Evolutionary conservation across 2,329 filamentous ascomycete genomes (phyloP).

Genomic region (Cadophora sp.): DNA sequence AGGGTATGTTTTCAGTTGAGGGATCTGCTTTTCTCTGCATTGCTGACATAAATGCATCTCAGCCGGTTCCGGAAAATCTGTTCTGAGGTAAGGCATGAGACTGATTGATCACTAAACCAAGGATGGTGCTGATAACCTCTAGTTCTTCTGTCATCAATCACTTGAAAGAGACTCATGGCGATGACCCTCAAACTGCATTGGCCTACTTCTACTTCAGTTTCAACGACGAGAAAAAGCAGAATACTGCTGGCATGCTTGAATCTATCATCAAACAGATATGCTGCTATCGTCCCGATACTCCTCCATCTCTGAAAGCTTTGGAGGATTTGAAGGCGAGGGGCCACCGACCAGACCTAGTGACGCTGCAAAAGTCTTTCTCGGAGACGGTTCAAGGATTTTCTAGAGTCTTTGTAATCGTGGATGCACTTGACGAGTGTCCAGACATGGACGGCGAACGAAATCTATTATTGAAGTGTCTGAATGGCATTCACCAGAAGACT

Average conservation of each 20-base stretch:
- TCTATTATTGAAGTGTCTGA: not conserved
- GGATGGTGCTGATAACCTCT: not conserved
- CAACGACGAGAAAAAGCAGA: conserved; percentile 34
- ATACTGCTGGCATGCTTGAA: conserved; percentile 20
- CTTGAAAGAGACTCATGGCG: not conserved
- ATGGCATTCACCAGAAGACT: not conserved
- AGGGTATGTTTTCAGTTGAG: not conserved
- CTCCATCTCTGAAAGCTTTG: not conserved
- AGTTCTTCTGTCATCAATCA: not conserved
- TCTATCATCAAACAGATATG: not conserved
- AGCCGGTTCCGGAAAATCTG: not conserved
- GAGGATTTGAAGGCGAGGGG: not conserved
- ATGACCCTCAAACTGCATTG: conserved; percentile 23
- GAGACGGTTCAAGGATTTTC: conserved; percentile 33
- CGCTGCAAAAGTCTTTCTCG: not conserved
- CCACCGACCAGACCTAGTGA: not conserved
- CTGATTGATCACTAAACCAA: not conserved
- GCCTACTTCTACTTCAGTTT: conserved; percentile 42
- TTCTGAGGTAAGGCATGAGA: not conserved
- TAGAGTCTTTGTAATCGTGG: conserved; percentile 19
- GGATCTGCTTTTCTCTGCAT: not conserved
- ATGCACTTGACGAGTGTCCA: conserved; percentile 25
- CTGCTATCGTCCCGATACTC: not conserved
- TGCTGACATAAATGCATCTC: not conserved
- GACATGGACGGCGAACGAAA: not conserved